Percentiles rank a stretch among this genome's conserved stretches.
phyloP scores from a whole-genome alignment of 2,329 filamentous ascomycete genomes.

The Thielaviopsis populi region DNA sequence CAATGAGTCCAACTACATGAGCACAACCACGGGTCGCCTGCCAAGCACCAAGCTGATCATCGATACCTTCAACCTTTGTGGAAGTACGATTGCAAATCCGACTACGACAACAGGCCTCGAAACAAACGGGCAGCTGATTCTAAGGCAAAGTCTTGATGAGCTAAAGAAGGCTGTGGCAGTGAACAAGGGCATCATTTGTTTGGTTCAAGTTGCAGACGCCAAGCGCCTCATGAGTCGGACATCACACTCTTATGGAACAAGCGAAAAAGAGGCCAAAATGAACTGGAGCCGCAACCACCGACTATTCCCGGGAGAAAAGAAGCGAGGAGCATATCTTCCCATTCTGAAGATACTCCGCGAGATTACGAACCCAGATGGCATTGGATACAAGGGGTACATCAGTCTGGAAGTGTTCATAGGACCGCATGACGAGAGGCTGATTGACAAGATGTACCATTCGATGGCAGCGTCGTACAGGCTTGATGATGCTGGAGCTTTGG shows the following conservation, averaged over 20 bases:
- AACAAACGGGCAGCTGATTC: background rate
- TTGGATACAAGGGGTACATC: conserved; percentile 18
- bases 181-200: conserved; percentile 15
- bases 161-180: background rate
- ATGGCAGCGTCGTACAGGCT: background rate
- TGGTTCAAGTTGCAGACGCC: conserved; percentile 20
- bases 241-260: conserved; percentile 10
- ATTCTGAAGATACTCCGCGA: conserved; percentile 23
- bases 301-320: conserved; percentile 18
- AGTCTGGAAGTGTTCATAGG: conserved; percentile 20
- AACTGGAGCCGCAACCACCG: conserved; percentile 18
- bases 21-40: background rate
- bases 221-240: conserved; percentile 12
- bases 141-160: background rate
- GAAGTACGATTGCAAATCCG: conserved; percentile 8
- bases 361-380: conserved; percentile 12
- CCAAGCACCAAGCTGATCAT: conserved; percentile 19
- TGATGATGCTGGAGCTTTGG: conserved; percentile 5
- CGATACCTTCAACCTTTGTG: conserved; percentile 23
- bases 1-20: conserved; percentile 1
- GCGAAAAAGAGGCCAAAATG: conserved; percentile 15
- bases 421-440: background rate
- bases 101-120: background rate
- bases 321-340: conserved; percentile 21
- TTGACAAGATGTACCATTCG: background rate